Evolutionary conservation across 1,139 yeast genomes (phyloP).

Genomic region (Pichia sp.): DNA sequence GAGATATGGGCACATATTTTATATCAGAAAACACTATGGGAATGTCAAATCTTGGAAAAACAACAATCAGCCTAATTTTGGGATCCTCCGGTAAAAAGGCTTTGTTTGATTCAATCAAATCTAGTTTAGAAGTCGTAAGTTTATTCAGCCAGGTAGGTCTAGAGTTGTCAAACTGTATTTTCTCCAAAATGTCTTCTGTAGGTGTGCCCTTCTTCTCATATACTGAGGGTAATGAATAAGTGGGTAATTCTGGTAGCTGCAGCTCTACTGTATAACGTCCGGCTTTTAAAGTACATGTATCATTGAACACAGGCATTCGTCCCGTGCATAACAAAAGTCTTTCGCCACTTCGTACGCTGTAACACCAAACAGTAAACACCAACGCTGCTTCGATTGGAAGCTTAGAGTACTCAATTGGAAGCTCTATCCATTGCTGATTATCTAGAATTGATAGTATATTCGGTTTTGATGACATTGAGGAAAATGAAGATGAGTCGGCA

Average conservation of each 20-base stretch:
- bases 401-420: constrained; percentile 70
- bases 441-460: neutral
- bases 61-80: constrained; percentile 44
- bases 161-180: neutral
- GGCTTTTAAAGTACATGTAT: constrained; percentile 43
- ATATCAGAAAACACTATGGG: constrained; percentile 78
- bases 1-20: constrained; percentile 35
- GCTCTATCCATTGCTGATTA: constrained; percentile 43
- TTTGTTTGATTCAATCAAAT: constrained; percentile 14
- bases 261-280: constrained; percentile 43
- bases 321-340: constrained; percentile 56
- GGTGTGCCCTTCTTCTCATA: neutral
- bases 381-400: constrained; percentile 59
- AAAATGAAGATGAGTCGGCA: neutral
- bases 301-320: constrained; percentile 55
- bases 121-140: constrained; percentile 58
- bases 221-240: neutral
- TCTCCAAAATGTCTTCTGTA: neutral
- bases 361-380: constrained; percentile 37
- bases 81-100: constrained; percentile 23
- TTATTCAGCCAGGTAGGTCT: constrained; percentile 72
- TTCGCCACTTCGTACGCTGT: constrained; percentile 59
- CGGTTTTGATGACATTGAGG: neutral
- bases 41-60: constrained; percentile 69
- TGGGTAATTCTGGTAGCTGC: constrained; percentile 27